phyloP scores from a whole-genome alignment of 2,329 filamentous ascomycete species.

The Lecanicillium sp. region DNA sequence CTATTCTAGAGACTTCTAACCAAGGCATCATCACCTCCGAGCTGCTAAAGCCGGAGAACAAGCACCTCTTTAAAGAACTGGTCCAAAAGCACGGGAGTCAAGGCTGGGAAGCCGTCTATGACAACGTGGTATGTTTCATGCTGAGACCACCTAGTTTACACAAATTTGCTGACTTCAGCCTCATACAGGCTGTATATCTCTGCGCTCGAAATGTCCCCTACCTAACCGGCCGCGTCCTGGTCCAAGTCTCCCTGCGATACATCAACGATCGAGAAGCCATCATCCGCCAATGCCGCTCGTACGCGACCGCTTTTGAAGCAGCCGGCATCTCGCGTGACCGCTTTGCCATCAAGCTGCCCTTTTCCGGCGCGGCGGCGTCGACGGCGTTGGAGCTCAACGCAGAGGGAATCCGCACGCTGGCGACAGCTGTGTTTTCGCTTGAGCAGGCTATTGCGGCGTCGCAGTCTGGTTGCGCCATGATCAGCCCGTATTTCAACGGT shows the following conservation, averaged over 20 bases:
- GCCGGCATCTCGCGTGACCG: conserved; percentile 12
- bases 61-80: conserved; percentile 7
- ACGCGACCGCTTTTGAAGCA: conserved; percentile 12
- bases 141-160: too few relatives aligned
- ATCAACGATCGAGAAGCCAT: conserved; percentile 11
- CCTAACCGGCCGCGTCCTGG: conserved; percentile 14
- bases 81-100: conserved; percentile 11
- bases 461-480: conserved; percentile 15
- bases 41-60: conserved; percentile 9
- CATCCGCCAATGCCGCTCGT: conserved; percentile 13
- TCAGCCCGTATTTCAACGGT: conserved; percentile 17
- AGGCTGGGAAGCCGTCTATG: conserved; percentile 14
- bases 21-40: conserved; percentile 13
- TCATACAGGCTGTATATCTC: conserved; percentile 10
- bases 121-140: conserved; percentile 10
- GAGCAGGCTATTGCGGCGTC: conserved; percentile 17
- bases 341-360: conserved; percentile 16
- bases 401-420: conserved; percentile 16
- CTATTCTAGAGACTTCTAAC: conserved; percentile 14
- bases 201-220: conserved; percentile 14
- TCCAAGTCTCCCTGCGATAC: conserved; percentile 14
- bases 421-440: conserved; percentile 14
- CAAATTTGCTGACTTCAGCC: too few relatives aligned
- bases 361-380: conserved; percentile 13
- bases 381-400: conserved; percentile 11